Base-by-base conservation (phyloP, 306 rosid genomes). In the Sindora glabra region DNA sequence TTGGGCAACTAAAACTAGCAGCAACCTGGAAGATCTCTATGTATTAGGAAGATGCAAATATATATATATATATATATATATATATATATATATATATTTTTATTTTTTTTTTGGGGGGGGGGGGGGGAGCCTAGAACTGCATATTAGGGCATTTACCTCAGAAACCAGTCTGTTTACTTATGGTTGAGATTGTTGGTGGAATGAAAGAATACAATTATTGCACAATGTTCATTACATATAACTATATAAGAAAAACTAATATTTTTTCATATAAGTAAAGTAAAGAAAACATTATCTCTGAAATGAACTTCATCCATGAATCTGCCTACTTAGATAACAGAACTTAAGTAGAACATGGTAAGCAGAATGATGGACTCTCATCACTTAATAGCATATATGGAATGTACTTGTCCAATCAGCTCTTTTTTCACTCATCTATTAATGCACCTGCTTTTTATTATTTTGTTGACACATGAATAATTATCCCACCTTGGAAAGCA, bases 1-100 rank as follows among this genome's bases (percentile, higher is more conserved):
- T 86, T 1, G 82, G 77, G 70, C 98, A 92, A 70, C 50, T 67
- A 76, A 88, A 85, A 75, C 86, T 86, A 50, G 69, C 74, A 65
- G 96, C 84, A 74, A 92, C 98, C 95, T 92, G 78, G 27, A 69
- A 81, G 19, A 37, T 15, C 15, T 52, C 10, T n/a, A 41, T 30
- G 29, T 34, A 64, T 73, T 56, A 73, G 82, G 48, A 71, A 38
- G 34, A 69, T 63, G 16, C 38, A 44, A 18, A 39, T 15, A 29
- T 45, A 54, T 42, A 10, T 23, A 48, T 53, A 16, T 30, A 44
- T 61, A 56, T 39, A 61, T 10, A 27, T 17, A 17, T 18, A 49
- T 36, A 30, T 22, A 29, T 19, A 72, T 17, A 55, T 34, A n/a
- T n/a, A n/a, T n/a, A n/a, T n/a, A n/a, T n/a, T n/a, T n/a, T n/a